Evolutionary conservation across 371 early-diverging fungal genomes (phyloP).

Genomic region (Rhizopus delemar): DNA sequence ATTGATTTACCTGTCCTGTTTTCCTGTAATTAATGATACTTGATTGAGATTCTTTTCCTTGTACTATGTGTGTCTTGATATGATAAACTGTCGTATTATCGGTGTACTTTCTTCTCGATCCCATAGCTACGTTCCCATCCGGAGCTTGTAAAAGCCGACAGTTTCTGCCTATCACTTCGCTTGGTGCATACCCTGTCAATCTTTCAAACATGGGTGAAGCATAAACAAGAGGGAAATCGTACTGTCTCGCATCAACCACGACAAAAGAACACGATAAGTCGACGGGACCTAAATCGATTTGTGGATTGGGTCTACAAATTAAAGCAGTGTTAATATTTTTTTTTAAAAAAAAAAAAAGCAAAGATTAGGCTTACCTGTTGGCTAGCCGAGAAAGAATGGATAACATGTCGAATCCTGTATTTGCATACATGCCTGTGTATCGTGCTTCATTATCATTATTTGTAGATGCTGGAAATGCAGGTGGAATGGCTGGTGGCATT

Average conservation of each 20-base stretch:
- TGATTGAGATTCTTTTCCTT: constrained; percentile 61
- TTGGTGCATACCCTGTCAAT: constrained; percentile 59
- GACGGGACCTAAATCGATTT: constrained; percentile 59
- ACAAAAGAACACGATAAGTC: constrained; percentile 61
- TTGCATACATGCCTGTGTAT: constrained; percentile 47
- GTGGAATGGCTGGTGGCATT: background rate
- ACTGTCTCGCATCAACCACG: constrained; percentile 51
- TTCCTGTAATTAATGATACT: constrained; percentile 67
- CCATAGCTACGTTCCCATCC: constrained; percentile 46
- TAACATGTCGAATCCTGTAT: constrained; percentile 66
- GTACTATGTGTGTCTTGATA: constrained; percentile 49
- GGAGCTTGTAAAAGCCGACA: constrained; percentile 69
- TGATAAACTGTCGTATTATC: constrained; percentile 58
- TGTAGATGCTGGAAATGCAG: background rate
- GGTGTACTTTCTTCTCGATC: constrained; percentile 51
- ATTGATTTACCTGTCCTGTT: constrained; percentile 45
- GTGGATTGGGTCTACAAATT: constrained; percentile 42
- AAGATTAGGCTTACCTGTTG: constrained; percentile 24
- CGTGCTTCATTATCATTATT: constrained; percentile 5
- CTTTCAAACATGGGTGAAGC: constrained; percentile 58
- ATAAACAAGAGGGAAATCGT: constrained; percentile 58
- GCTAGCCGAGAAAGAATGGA: constrained; percentile 49
- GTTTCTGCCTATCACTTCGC: constrained; percentile 62
- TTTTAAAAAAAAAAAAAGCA: background rate
- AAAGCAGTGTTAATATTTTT: background rate